Base-by-base conservation (phyloP, 1,284 basidiomycete genomes). In the Phaffia rhodozyma region DNA sequence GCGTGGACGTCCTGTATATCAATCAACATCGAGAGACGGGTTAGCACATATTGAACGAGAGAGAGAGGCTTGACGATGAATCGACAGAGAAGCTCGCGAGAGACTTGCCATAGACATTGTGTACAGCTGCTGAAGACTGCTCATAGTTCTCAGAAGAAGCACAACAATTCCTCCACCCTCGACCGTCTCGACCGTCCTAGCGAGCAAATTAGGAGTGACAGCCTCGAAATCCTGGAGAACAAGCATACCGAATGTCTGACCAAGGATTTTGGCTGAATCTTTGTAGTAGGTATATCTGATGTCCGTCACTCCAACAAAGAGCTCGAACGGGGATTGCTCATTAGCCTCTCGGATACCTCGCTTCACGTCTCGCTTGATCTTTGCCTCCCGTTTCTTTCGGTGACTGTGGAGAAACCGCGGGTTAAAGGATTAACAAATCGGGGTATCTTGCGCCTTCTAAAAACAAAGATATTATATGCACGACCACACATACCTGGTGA, bases 221-320 rank as follows among this genome's bases (percentile, higher is more conserved):
- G 96, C 94, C 74, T 99, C 96, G 71, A 98, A 99, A 73, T 98
- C 96, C 77, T 98, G 96, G 63, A 99, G 79, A 9, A 98, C 84
- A 68, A 91, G 86, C 92, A 98, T 98, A 55, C 94, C 94, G 75
- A 89, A 97, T 0, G 96, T 98, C 74, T 97, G 90, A 71, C 96
- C 96, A 38, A 98, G 84, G 68, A 96, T 91, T 76, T 94, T 94
- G 65, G 93, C 85, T 0, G 91, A 91, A 72, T 97, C 92, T 74
- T 94, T 96, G 79, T 96, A 89, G 77, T 88, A 87, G 55, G 87
- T 90, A 79, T 99, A 98, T 67, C 94, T 86, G 66, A 99, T 97
- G 74, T 99, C 94, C 9, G 96, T 98, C n/a, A 97, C 91, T 3
- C 90, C 89, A 29, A 98, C 87, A 72, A 99, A 98, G 62, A 98